Evolutionary conservation across 2,329 filamentous ascomycete genomes (phyloP), one percentile per base, ranked within the genome.

Genomic region (Byssoonygena ceratinophila): DNA sequence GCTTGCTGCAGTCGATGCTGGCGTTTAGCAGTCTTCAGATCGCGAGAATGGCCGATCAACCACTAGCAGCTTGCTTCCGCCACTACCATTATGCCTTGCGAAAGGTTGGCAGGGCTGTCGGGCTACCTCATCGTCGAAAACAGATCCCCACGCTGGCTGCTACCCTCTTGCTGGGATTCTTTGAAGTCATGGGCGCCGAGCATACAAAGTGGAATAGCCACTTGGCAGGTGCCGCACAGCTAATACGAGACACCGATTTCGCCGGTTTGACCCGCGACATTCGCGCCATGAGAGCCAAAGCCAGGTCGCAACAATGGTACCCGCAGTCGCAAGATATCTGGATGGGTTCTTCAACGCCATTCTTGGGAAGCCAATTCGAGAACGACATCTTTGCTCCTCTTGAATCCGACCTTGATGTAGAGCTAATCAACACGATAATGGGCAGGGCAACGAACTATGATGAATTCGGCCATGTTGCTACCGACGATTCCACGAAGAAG

Each of bases 141-240:
- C 82, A 88, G 52, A 79, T 87, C 7, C 82, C 87, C 1, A 96
- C 89, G 0, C 73, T 97, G n/a, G 91, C 90, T 6, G 89, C 90
- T 1, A 89, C 87, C 0, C 74, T 96, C 32, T 73, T 97, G 6
- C 76, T 98, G 6, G 87, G 83, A 0, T 97, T 89, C 66, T 97
- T 94, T 62, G 92, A 97, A 66, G 87, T 96, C 16, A 92, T 91
- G 83, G 85, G 85, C 32, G 91, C 89, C 20, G 91, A 98, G 59
- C 91, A 97, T 61, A 82, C 85, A 52, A 95, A 95, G 66, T 98
- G 92, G 92, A 92, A 87, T 62, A 91, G 86, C 56, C 92, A 97
- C 68, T 74, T 97, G 34, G 81, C 87, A 45, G 92, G 92, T 11
- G 87, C 88, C 8, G 82, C 84, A 37, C 84, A 90, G 57, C 76